phyloP scores from a whole-genome alignment of 1,284 basidiomycete genomes.

The Naganishia sp. region DNA sequence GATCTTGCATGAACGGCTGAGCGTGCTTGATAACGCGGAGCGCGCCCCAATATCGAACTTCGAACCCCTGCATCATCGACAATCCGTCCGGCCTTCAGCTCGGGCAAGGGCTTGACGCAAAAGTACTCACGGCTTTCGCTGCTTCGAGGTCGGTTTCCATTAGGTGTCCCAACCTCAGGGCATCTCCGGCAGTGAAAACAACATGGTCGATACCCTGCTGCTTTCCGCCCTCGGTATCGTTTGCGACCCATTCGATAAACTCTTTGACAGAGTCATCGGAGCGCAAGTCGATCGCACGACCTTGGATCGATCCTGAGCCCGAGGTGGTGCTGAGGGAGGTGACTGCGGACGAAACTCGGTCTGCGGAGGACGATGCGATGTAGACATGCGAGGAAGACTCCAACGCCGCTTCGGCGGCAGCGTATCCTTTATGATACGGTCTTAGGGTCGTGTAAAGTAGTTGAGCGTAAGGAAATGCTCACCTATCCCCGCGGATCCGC shows the following conservation, averaged over 20 bases:
- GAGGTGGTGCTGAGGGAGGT: neutral
- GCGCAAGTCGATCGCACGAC: constrained; percentile 10
- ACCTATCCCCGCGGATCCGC: constrained; percentile 22
- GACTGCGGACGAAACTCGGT: neutral
- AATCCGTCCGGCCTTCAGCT: neutral
- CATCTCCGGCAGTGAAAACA: constrained; percentile 17
- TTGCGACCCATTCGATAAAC: constrained; percentile 10
- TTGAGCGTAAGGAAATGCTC: neutral
- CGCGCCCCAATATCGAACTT: constrained; percentile 12
- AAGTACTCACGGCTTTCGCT: neutral
- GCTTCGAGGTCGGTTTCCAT: constrained; percentile 14
- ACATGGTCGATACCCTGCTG: constrained; percentile 6
- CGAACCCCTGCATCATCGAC: constrained; percentile 1
- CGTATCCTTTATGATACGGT: neutral
- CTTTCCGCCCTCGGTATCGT: constrained; percentile 3
- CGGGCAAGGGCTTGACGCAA: neutral
- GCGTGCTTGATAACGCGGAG: constrained; percentile 12
- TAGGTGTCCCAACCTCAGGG: constrained; percentile 13
- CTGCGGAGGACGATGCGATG: constrained; percentile 12
- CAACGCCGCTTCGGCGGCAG: constrained; percentile 20
- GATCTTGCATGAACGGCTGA: constrained; percentile 12
- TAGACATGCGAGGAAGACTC: constrained; percentile 18
- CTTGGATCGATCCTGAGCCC: constrained; percentile 6
- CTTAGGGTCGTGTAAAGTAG: no score
- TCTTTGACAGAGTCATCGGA: constrained; percentile 9